phyloP scores from a whole-genome alignment of 2,329 filamentous ascomycete species.

The Xylaria arbuscula region DNA sequence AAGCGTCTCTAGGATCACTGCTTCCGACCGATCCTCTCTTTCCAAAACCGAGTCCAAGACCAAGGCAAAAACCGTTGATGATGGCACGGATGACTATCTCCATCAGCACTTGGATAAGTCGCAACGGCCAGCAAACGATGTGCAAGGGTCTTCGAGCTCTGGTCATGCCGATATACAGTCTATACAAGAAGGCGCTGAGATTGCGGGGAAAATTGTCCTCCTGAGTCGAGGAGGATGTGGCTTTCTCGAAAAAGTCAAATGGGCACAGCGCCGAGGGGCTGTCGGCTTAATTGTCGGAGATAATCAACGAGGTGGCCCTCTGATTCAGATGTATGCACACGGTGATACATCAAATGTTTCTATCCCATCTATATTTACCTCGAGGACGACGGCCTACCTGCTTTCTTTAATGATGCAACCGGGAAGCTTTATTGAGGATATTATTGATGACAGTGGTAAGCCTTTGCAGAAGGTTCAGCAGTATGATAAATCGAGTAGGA shows the following conservation, averaged over 20 bases:
- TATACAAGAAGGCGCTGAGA: slow-evolving; percentile 90
- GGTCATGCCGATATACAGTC: slow-evolving; percentile 91
- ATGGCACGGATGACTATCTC: slow-evolving; percentile 88
- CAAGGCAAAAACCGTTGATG: slow-evolving; percentile 60
- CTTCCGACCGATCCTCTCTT: slow-evolving; percentile 46
- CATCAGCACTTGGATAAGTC: slow-evolving; percentile 63
- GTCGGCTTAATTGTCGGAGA: slow-evolving; percentile 94
- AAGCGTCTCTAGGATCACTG: slow-evolving; percentile 49
- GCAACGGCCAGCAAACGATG: slow-evolving; percentile 51
- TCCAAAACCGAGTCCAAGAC: slow-evolving; percentile 46
- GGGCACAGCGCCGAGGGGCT: slow-evolving; percentile 91
- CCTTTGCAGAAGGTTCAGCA: slow-evolving; percentile 65
- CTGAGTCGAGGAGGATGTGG: slow-evolving; percentile 94
- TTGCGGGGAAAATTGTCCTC: slow-evolving; percentile 90
- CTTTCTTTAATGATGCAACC: slow-evolving; percentile 86
- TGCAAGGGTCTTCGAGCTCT: slow-evolving; percentile 51
- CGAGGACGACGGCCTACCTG: slow-evolving; percentile 91
- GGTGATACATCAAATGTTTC: slow-evolving; percentile 95
- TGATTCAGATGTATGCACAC: slow-evolving; percentile 98
- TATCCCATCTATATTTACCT: slow-evolving; percentile 94
- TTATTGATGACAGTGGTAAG: slow-evolving; percentile 69
- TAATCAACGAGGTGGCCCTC: slow-evolving; percentile 84
- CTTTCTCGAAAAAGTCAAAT: slow-evolving; percentile 96
- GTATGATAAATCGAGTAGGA: slow-evolving; percentile 54
- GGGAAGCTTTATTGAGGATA: slow-evolving; percentile 70